A percentile compares a stretch with the other conserved stretches of the same genome.
Evolutionary conservation across 257 asterid species (phyloP).

Genomic region (Nicotiana otophora): DNA sequence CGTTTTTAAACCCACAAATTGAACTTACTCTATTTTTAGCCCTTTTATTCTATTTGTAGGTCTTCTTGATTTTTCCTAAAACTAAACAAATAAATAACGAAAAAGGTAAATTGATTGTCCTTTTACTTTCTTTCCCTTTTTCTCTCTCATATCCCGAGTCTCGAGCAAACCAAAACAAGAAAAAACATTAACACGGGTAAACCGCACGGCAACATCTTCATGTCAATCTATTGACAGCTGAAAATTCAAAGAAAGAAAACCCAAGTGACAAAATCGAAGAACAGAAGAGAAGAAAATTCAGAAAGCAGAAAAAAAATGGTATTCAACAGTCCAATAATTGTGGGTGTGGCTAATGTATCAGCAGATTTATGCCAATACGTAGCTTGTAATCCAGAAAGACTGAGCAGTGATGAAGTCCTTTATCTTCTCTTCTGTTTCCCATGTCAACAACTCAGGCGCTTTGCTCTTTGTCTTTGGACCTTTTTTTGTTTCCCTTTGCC

Average conservation of each 20-base stretch:
- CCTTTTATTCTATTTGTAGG: neutral
- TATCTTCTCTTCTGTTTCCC: slow-evolving; percentile 78
- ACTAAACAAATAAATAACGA: neutral
- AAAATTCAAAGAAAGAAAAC: neutral
- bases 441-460: slow-evolving; percentile 64
- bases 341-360: slow-evolving; percentile 65
- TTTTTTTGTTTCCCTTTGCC: slow-evolving; percentile 62
- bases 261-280: neutral
- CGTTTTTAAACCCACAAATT: neutral
- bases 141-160: neutral
- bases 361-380: slow-evolving; percentile 72
- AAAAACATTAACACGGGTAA: neutral
- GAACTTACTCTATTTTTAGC: too few relatives aligned
- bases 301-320: slow-evolving; percentile 37
- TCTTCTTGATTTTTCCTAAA: neutral
- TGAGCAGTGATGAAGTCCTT: slow-evolving; percentile 64
- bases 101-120: neutral
- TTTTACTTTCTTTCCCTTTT: neutral
- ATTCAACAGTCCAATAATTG: slow-evolving; percentile 56
- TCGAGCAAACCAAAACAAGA: neutral
- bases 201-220: neutral
- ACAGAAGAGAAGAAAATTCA: neutral
- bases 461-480: slow-evolving; percentile 68
- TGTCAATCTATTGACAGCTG: neutral
- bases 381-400: slow-evolving; percentile 82